A percentile compares a stretch with the other conserved stretches of the same genome.
Conservation (phyloP, 2,329 filamentous ascomycete genomes). For the Drechmeria coniospora region DNA sequence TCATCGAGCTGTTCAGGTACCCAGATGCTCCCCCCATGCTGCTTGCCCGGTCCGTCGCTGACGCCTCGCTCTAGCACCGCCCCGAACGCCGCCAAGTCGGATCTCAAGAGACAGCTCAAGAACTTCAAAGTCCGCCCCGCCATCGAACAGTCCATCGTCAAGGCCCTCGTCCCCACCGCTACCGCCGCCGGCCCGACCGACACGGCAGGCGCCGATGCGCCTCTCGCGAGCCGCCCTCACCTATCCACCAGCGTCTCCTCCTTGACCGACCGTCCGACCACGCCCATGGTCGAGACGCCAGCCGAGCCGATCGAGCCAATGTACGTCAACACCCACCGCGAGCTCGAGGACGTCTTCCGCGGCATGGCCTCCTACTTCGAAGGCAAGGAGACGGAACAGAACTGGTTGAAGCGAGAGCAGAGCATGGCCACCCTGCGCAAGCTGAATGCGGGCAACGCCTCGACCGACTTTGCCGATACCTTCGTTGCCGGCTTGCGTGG, state of each 20-base stretch:
- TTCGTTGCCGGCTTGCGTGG: constrained; percentile 58
- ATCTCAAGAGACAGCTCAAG: constrained; percentile 75
- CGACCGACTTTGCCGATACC: constrained; percentile 55
- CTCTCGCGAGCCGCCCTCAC: constrained; percentile 23
- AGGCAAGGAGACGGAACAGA: constrained; percentile 76
- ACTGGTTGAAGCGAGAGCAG: constrained; percentile 81
- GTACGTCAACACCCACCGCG: constrained; percentile 69
- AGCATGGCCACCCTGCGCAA: constrained; percentile 60
- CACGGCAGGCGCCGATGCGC: constrained; percentile 23
- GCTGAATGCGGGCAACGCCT: constrained; percentile 70
- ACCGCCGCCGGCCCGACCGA: constrained; percentile 25
- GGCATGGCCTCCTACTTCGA: constrained; percentile 75
- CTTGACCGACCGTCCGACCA: constrained; percentile 35
- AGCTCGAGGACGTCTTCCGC: constrained; percentile 75
- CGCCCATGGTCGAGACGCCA: constrained; percentile 49
- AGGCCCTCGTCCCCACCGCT: constrained; percentile 50
- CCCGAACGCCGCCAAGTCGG: constrained; percentile 69
- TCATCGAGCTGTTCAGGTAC: constrained; percentile 75
- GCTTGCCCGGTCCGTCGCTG: constrained; percentile 2
- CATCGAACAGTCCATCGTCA: constrained; percentile 68
- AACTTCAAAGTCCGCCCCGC: constrained; percentile 73
- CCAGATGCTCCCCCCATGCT: neutral
- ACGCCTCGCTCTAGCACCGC: constrained; percentile 39
- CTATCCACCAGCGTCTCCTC: constrained; percentile 39
- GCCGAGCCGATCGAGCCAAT: constrained; percentile 60